A percentile compares a stretch with the other conserved stretches of the same genome.
phyloP scores from a whole-genome alignment of 495 filamentous ascomycete species.

The Hyphodiscus hymeniophilus region DNA sequence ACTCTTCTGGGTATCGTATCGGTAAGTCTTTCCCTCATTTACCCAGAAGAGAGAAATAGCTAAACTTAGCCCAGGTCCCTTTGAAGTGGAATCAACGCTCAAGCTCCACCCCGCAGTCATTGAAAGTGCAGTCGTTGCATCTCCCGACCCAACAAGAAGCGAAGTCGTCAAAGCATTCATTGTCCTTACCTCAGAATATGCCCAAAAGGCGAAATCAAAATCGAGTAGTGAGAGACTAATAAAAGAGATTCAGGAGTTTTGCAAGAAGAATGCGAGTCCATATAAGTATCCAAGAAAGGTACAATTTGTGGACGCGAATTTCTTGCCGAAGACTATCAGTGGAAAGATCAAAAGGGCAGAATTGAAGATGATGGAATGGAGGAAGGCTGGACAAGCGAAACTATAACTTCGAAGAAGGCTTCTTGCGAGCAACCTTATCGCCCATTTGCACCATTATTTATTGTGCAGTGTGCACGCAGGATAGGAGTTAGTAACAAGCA shows the following conservation, averaged over 20 bases:
- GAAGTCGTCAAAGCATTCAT: slow-evolving; percentile 10
- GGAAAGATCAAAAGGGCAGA: slow-evolving; percentile 7
- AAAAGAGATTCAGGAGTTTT: slow-evolving; percentile 7
- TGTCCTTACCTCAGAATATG: neutral
- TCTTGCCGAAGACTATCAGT: slow-evolving; percentile 1
- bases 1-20: slow-evolving; percentile 13
- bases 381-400: neutral
- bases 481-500: too few species aligned
- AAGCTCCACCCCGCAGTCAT: neutral
- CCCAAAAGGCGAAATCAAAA: neutral
- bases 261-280: slow-evolving; percentile 5
- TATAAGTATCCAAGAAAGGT: slow-evolving; percentile 11
- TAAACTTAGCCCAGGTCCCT: slow-evolving; percentile 1
- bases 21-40: neutral
- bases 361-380: slow-evolving; percentile 3
- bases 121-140: slow-evolving; percentile 5
- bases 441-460: too few species aligned
- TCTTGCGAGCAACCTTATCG: too few species aligned
- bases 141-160: slow-evolving; percentile 1
- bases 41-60: neutral
- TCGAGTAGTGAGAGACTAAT: neutral
- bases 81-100: slow-evolving; percentile 10
- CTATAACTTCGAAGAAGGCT: too few species aligned
- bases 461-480: too few species aligned
- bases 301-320: slow-evolving; percentile 5